A percentile compares a stretch with the other conserved stretches of the same genome.
Conservation (phyloP, 2,329 filamentous ascomycete genomes). For the Arthroderma uncinatum region DNA sequence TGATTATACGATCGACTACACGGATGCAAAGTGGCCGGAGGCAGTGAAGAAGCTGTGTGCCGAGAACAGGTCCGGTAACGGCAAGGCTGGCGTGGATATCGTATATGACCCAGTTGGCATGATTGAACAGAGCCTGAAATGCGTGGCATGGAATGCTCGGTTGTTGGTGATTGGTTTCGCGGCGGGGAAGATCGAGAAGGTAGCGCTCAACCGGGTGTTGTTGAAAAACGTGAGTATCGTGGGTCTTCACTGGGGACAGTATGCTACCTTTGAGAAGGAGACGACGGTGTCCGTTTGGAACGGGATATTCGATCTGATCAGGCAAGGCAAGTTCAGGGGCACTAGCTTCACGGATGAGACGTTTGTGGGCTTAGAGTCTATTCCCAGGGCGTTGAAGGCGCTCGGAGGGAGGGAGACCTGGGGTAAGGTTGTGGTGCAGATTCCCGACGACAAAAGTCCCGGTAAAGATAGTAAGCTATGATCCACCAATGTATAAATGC, state of each 20-base stretch:
- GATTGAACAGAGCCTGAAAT: conserved; percentile 79
- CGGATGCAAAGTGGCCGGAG: conserved; percentile 55
- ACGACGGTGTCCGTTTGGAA: conserved; percentile 66
- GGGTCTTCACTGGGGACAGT: conserved; percentile 85
- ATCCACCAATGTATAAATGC: conserved; percentile 1
- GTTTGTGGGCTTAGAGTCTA: conserved; percentile 69
- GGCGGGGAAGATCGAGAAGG: conserved; percentile 74
- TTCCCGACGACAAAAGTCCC: conserved; percentile 58
- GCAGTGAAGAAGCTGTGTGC: conserved; percentile 58
- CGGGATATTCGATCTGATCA: conserved; percentile 67
- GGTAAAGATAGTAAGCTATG: conserved; percentile 10
- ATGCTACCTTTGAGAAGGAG: conserved; percentile 60
- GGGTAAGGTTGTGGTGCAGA: conserved; percentile 89
- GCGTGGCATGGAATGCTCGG: conserved; percentile 84
- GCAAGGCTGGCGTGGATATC: conserved; percentile 64
- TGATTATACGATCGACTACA: conserved; percentile 72
- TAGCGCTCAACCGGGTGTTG: conserved; percentile 82
- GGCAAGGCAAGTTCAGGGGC: conserved; percentile 64
- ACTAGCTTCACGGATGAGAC: conserved; percentile 73
- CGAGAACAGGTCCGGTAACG: conserved; percentile 50
- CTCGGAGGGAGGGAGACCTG: conserved; percentile 75
- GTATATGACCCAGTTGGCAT: conserved; percentile 91
- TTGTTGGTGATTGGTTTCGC: conserved; percentile 85
- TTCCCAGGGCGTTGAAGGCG: conserved; percentile 64
- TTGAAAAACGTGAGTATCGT: conserved; percentile 89